Evolutionary conservation across 106 monocot genomes (phyloP), one percentile per base, ranked within the genome.

Genomic region (Ottelia alismoides): DNA sequence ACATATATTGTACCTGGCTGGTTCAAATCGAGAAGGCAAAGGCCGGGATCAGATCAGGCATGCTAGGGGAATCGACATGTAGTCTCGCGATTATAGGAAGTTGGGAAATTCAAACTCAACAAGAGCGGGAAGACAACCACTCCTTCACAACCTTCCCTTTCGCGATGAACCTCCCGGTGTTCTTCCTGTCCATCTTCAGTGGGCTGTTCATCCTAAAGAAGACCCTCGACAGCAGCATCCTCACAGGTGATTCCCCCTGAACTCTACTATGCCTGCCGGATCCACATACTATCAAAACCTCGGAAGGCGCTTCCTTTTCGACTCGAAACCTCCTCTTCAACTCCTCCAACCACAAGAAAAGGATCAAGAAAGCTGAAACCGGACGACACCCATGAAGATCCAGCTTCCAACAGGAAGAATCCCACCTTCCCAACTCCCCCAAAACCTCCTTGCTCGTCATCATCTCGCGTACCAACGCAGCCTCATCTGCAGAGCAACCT

Each of bases 371-470:
- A 0, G 81, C 84, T 19, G 88, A 63, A 24, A 61, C 55, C 35
- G 70, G 49, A 56, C 79, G 80, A 57, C 78, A 84, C 2, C 94
- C 94, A 68, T 94, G 94, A 46, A 94, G 71, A 45, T 88, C 84
- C 63, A 94, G 43, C 65, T 88, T 84, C 29, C 70, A 68, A 60
- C 79, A 80, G 12, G 69, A 56, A 55, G 60, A 22, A 9, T 59
- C 68, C 88, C 87, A 84, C 10, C 57, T 23, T 54, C 71, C 9
- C 11, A 49, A 61, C 56, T 78, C 56, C 35, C 5, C 47, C 68
- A 84, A 31, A 9, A 81, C 51, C 2, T 65, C 48, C 1, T 60
- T 66, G n/a, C 55, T 18, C 0, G 43, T 27, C 0, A 46, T 24
- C 47, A 87, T 10, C 45, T 82, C 70, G 43, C 31, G 28, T 2